These are phyloP conservation scores for Asterophora lycoperdoides DNA, from an alignment of 768 basidiomycete species.

Conservation along the genomic window DNA sequence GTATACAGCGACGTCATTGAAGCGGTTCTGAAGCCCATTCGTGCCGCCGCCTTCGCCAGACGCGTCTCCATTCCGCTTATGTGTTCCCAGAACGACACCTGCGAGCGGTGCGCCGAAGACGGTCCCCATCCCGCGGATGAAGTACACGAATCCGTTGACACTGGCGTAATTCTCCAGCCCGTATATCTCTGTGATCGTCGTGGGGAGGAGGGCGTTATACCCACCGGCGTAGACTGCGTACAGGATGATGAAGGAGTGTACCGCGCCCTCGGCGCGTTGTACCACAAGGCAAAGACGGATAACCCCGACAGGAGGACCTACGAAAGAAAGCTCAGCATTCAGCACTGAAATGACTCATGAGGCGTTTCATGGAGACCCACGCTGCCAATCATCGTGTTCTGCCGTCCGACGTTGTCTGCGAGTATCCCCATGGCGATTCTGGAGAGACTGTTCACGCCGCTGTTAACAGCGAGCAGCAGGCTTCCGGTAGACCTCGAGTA, in stretches of 20 bases:
- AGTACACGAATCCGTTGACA: constrained; percentile 39
- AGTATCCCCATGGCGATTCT: constrained; percentile 38
- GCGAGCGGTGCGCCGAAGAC: constrained; percentile 40
- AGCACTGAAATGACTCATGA: not conserved
- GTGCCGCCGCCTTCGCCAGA: not conserved
- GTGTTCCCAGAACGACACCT: constrained; percentile 33
- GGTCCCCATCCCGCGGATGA: constrained; percentile 38
- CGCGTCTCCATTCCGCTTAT: constrained; percentile 20
- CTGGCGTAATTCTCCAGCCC: constrained; percentile 39
- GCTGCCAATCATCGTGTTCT: constrained; percentile 39
- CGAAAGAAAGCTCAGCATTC: not conserved
- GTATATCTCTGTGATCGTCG: constrained; percentile 40
- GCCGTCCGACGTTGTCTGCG: constrained; percentile 38
- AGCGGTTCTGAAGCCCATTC: constrained; percentile 24
- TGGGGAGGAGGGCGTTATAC: constrained; percentile 41
- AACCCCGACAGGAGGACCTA: constrained; percentile 37
- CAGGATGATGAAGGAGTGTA: constrained; percentile 37
- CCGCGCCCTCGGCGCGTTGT: constrained; percentile 31
- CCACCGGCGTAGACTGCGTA: constrained; percentile 43
- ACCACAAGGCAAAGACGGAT: constrained; percentile 40
- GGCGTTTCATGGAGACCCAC: constrained; percentile 25
- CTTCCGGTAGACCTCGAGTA: constrained; percentile 34
- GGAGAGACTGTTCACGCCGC: constrained; percentile 39
- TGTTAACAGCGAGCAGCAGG: constrained; percentile 37
- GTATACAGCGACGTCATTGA: constrained; percentile 15